Percentiles rank a stretch among this genome's conserved stretches.
phyloP scores from a whole-genome alignment of 1,139 yeast genomes.

The Debaryomyces psychrophilus region DNA sequence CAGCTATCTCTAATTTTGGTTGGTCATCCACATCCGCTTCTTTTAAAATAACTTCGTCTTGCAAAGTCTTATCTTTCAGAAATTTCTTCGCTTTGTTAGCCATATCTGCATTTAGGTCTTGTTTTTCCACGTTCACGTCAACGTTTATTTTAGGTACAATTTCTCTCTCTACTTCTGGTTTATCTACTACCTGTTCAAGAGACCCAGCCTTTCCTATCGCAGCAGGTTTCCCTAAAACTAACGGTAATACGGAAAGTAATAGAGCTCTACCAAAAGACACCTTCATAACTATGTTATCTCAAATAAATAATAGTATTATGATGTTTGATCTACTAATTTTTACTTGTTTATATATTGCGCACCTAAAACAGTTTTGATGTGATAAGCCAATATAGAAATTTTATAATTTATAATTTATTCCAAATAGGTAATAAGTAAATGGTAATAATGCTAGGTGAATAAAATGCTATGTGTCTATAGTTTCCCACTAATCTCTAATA shows the following conservation, averaged over 20 bases:
- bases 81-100: not conserved
- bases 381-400: not conserved
- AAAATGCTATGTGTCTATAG: constrained; percentile 10
- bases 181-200: not conserved
- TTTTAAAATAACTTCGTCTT: not conserved
- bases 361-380: too few relatives aligned
- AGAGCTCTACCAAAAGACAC: constrained; percentile 4
- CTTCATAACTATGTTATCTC: constrained; percentile 2
- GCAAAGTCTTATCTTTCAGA: not conserved
- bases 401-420: not conserved
- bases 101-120: not conserved
- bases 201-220: constrained; percentile 5
- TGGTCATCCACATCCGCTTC: constrained; percentile 12
- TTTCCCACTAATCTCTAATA: constrained; percentile 44
- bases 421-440: constrained; percentile 1
- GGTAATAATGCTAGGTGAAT: constrained; percentile 9
- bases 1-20: constrained; percentile 4
- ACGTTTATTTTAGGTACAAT: not conserved
- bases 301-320: not conserved
- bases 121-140: not conserved
- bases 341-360: not conserved
- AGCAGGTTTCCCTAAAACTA: constrained; percentile 5
- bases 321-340: not conserved
- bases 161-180: not conserved
- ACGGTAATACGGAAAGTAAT: not conserved